Evolutionary conservation across 2,329 filamentous ascomycete genomes (phyloP), one percentile per base, ranked within the genome.

Genomic region (Fusarium circinatum): DNA sequence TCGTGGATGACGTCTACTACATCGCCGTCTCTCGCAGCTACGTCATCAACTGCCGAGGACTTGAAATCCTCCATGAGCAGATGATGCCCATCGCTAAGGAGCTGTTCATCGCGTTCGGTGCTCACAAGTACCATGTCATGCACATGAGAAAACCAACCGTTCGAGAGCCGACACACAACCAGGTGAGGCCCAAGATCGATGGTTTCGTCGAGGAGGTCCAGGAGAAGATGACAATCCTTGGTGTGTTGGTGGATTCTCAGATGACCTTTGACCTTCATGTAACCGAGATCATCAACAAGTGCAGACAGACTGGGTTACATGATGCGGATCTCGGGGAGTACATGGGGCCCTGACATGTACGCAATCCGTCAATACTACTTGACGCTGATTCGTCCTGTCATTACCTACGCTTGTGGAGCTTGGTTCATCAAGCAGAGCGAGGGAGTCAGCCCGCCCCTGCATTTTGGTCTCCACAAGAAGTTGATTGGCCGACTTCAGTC

Each of bases 321-420:
- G 36, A 7, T 14, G 4, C 58, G 38, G 4, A 57, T 70, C 24
- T 72, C 58, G 14, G 62, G 62, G 22, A 36, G 22, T 17, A 54
- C 45, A 6, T 72, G 67, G 70, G 67, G 67, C 1, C 52, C 59
- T 20, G 22, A 20, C 11, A 45, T 70, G 18, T 7, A 51, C 6
- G 24, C 12, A 10, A 54, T 72, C 36, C 54, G 67, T 18, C 52
- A 48, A 28, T 41, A 64, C 9, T 68, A 68, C 28, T 15, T 72
- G 36, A 60, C 62, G 32, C 49, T 58, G 34, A 54, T 72, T 28
- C 58, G 45, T 13, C 30, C 70, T 11, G 41, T 68, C 8, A 20
- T 72, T 3, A 52, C 62, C 8, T 72, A 70, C 39, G 70, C 57
- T 13, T 72, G 55, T 30, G 62, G 51, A n/a, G 62, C 66, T 14